Conservation (phyloP, 2,329 filamentous ascomycete genomes). For the Zymoseptoria brevis region DNA sequence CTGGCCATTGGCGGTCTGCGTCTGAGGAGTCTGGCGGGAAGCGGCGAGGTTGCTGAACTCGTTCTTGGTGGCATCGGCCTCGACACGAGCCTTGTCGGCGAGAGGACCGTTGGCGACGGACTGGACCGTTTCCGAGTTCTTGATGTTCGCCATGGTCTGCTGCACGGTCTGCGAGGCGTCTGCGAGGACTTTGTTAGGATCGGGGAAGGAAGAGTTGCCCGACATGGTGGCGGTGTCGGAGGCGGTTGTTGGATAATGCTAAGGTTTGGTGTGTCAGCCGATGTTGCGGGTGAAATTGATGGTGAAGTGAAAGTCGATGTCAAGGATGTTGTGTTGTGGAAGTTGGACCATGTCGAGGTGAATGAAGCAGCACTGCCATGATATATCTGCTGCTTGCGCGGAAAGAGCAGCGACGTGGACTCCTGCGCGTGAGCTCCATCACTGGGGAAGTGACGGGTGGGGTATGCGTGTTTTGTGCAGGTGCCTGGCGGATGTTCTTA, state of each 20-base stretch:
- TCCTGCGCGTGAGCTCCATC: not conserved
- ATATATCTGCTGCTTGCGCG: not conserved
- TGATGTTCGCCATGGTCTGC: slow-evolving; percentile 40
- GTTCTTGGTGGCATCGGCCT: slow-evolving; percentile 48
- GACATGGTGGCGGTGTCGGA: slow-evolving; percentile 3
- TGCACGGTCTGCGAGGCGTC: slow-evolving; percentile 43
- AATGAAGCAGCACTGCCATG: not conserved
- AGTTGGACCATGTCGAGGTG: not conserved
- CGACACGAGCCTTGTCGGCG: slow-evolving; percentile 48
- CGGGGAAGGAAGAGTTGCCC: not conserved
- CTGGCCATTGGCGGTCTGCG: slow-evolving; percentile 52
- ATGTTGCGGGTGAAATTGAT: not conserved
- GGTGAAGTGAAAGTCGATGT: not conserved
- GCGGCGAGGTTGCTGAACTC: slow-evolving; percentile 53
- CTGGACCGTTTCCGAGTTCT: slow-evolving; percentile 45
- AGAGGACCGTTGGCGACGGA: slow-evolving; percentile 46
- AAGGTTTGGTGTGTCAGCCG: slow-evolving; percentile 12
- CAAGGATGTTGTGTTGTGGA: not conserved
- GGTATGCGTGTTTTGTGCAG: not conserved
- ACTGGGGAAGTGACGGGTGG: not conserved
- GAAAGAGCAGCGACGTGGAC: not conserved
- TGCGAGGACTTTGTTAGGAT: slow-evolving; percentile 25
- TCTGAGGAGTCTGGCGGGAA: slow-evolving; percentile 45
- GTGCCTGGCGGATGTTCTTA: slow-evolving; percentile 23
- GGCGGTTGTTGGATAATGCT: slow-evolving; percentile 9